Evolutionary conservation across 176 grass and related monocot species (phyloP), one percentile per base, ranked within the genome.

Genomic region (Triticum turgidum): DNA sequence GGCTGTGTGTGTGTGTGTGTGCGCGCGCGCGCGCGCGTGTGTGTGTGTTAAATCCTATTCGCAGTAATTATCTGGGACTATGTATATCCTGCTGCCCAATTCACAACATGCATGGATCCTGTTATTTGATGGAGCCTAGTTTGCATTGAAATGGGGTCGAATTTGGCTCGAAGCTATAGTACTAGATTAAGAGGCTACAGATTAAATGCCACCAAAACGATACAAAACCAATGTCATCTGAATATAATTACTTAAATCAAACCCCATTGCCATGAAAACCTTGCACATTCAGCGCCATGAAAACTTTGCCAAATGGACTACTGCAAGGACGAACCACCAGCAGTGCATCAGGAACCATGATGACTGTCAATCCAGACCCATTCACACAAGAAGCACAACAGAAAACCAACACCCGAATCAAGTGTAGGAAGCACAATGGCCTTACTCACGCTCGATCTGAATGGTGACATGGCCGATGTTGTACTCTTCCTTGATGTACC

Each of bases 381-480:
- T 11, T 22, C 4, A 47, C 9, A 8, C 54, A 58, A 58, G 20
- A 30, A 30, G 9, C 22, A 11, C 15, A 30, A 18, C 12, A 75
- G 3, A 13, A 69, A 8, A 75, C 8, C 25, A 38, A 21, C 11
- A 13, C 12, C 29, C 29, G 29, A 30, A 30, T 30, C 29, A 30
- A 65, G 21, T 65, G 44, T 20, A 20, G 24, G 73, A 51, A 29
- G 24, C 72, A 32, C 80, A 20, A 34, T 45, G 65, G 5, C 64
- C 86, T 91, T 91, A 99, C 82, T 88, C 80, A 10, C 90, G 91
- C 89, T 97, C 97, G 21, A 99, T 94, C 86, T 99, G 97, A 85
- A 99, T 97, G 52, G 97, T 99, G 30, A 97, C 92, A 80, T 99
- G 97, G 47, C 94, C 94, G 84, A 99, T 99, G 78, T 99, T 99